phyloP scores from a whole-genome alignment of 2,329 filamentous ascomycete species.

The Phialophora tarda region DNA sequence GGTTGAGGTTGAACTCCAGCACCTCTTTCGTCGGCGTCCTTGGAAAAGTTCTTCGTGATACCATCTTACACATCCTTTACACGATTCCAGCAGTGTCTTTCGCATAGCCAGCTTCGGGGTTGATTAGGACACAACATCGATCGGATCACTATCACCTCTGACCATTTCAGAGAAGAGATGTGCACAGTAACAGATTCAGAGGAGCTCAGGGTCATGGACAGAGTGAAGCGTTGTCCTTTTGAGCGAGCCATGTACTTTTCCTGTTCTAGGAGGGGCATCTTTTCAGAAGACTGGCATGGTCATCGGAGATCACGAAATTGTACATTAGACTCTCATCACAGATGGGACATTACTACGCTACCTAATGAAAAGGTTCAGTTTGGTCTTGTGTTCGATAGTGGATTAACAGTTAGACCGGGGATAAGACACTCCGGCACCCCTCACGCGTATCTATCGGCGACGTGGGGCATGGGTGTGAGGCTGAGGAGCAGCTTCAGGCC shows the following conservation, averaged over 20 bases:
- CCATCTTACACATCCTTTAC: conserved; percentile 17
- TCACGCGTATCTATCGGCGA: not conserved
- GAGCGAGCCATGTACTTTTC: conserved; percentile 91
- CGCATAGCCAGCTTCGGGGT: conserved; percentile 36
- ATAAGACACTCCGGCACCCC: conserved; percentile 2
- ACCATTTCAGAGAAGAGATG: conserved; percentile 11
- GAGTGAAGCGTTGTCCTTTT: conserved; percentile 71
- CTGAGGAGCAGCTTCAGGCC: conserved; percentile 23
- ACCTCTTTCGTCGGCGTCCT: conserved; percentile 34
- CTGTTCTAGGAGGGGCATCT: conserved; percentile 39
- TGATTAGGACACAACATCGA: conserved; percentile 26
- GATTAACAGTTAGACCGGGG: conserved; percentile 8
- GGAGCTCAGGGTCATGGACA: conserved; percentile 18
- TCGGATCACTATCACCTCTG: conserved; percentile 23
- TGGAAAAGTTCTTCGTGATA: conserved; percentile 35
- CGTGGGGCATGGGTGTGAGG: conserved; percentile 24
- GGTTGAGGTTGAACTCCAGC: conserved; percentile 18
- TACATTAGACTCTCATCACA: conserved; percentile 33
- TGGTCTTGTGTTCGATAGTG: not conserved
- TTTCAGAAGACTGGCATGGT: conserved; percentile 13
- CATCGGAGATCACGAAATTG: conserved; percentile 20
- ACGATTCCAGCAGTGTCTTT: conserved; percentile 20
- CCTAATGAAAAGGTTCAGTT: conserved; percentile 18
- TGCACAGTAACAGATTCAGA: conserved; percentile 18
- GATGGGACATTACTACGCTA: conserved; percentile 20